These are phyloP conservation scores for Asterochloris sp. DNA, from an alignment of 139 green algal genomes.

Conservation along the genomic window DNA sequence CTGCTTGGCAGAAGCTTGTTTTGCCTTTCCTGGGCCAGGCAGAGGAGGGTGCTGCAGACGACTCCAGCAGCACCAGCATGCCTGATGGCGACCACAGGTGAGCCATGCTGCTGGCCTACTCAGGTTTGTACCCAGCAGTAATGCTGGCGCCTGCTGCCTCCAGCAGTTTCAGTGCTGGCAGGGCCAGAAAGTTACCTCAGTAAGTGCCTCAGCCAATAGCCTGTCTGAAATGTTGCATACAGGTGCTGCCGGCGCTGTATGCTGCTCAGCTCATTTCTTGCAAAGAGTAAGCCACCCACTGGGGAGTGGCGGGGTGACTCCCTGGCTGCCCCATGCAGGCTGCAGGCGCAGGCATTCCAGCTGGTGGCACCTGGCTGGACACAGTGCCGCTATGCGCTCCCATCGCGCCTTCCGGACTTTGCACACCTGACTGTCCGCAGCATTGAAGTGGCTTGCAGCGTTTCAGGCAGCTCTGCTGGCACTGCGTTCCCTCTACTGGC, in stretches of 20 bases:
- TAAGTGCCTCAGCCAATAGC: too few species aligned
- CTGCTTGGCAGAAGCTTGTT: too few species aligned
- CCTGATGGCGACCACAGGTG: background rate
- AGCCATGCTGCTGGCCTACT: background rate
- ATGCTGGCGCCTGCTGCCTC: too few species aligned
- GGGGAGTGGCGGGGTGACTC: too few species aligned
- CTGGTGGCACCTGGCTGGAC: background rate
- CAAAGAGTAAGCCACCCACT: too few species aligned
- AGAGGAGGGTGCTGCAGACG: too few species aligned
- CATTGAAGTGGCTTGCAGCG: slow-evolving; percentile 2
- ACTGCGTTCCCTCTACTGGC: too few species aligned
- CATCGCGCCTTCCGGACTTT: slow-evolving; percentile 8
- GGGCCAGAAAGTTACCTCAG: too few species aligned
- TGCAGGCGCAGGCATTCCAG: background rate
- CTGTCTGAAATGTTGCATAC: background rate
- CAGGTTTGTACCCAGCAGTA: too few species aligned
- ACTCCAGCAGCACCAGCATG: background rate
- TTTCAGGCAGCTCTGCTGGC: too few species aligned
- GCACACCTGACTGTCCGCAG: slow-evolving; percentile 7
- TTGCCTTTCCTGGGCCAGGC: too few species aligned
- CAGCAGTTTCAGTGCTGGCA: background rate
- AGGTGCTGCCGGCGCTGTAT: background rate
- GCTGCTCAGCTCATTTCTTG: too few species aligned
- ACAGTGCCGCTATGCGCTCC: background rate
- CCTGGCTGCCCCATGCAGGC: background rate